Evolutionary conservation across 345 rosid species (phyloP), one percentile per base, ranked within the genome.

Genomic region (Salix udensis): DNA sequence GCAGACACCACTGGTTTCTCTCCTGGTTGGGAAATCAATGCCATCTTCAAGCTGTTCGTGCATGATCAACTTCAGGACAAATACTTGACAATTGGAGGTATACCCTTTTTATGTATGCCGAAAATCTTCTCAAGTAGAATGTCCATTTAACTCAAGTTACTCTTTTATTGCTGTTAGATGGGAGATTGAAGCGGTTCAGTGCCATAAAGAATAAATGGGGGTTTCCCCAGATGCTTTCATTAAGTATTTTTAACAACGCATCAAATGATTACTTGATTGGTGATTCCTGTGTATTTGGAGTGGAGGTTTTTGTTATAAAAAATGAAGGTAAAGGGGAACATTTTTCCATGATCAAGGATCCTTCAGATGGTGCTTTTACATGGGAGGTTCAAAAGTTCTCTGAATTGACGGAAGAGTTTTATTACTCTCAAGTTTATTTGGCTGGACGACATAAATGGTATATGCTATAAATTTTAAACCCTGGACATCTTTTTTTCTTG

Each of bases 261-360:
- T 18, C 30, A 4, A 74, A 64, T 30, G 77, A 71, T 28, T 74
- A 74, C 52, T 44, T 74, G 11, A 42, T 44, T 1, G 70, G 66
- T 16, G 70, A 74, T 74, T 65, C 62, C 42, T 64, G 77, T 5
- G 70, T 39, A 0, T 74, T 74, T 46, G 77, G 77, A 15, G 61
- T 24, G 4, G 71, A 44, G 40, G 64, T 74, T 64, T 62, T 44
- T 65, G 70, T 65, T 19, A 2, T 74, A 12, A 34, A 74, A 4
- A 24, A 0, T 46, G 7, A 11, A 19, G 9, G 42, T 1, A 53
- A 53, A 31, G 65, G 65, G 18, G 74, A 71, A 18, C 10, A n/a
- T 8, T 5, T 71, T 21, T 15, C 15, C 1, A 23, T 71, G 19
- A 10, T 53, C 8, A 73, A 18, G 11, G 39, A 39, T 24, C 77